phyloP scores from a whole-genome alignment of 225 moss, liverwort and hornwort species.

The Physcomitrium patens region DNA sequence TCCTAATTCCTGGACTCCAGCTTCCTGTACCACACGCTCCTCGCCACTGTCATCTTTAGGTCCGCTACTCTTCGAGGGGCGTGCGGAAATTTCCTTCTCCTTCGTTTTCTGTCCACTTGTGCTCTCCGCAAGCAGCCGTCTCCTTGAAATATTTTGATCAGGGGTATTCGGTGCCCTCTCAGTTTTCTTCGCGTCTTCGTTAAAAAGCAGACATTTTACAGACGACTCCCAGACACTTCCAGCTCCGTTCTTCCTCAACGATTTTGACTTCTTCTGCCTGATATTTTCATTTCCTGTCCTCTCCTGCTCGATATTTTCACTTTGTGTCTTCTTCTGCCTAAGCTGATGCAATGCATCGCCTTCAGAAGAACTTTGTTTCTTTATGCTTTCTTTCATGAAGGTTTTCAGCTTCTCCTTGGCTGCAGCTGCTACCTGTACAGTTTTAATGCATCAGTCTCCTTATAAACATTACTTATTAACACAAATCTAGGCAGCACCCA shows the following conservation, averaged over 20 bases:
- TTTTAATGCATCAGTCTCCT: conserved; percentile 16
- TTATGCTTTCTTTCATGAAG: conserved; percentile 42
- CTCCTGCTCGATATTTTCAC: no score
- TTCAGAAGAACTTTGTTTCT: conserved; percentile 18
- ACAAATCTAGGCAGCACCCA: conserved; percentile 8
- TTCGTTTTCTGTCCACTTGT: conserved; percentile 22
- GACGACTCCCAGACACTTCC: conserved; percentile 22
- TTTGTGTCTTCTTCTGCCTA: conserved; percentile 14
- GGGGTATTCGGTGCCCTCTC: background rate
- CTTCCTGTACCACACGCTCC: conserved; percentile 17
- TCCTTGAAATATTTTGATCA: conserved; percentile 24
- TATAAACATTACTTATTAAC: background rate
- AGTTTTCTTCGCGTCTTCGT: conserved; percentile 1
- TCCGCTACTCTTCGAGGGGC: conserved; percentile 14
- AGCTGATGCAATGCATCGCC: conserved; percentile 13
- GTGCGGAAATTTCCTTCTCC: background rate
- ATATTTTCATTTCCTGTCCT: no score
- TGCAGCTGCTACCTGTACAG: conserved; percentile 39
- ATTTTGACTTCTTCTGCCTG: conserved; percentile 21
- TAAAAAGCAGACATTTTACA: conserved; percentile 7
- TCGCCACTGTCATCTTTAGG: conserved; percentile 25
- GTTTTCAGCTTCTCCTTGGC: conserved; percentile 46
- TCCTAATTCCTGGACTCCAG: conserved; percentile 21
- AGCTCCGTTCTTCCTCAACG: conserved; percentile 19
- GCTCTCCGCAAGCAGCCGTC: conserved; percentile 31